Base-by-base conservation (phyloP, 2,329 filamentous ascomycete genomes). In the Pseudocercospora pini-densiflorae region DNA sequence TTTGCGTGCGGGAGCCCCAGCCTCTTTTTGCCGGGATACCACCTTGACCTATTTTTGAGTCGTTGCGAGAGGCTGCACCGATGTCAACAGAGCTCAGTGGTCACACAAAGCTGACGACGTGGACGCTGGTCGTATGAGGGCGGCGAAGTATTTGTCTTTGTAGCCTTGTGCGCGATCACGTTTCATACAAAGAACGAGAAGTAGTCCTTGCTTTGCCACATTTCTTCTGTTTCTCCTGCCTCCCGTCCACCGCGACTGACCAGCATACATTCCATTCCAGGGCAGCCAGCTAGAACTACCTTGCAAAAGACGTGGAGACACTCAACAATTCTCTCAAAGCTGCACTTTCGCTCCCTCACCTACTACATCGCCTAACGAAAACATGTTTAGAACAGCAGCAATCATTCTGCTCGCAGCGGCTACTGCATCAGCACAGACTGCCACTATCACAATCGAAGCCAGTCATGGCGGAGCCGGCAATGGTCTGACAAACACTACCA, bases 401-500 rank as follows among this genome's bases (percentile, higher is more conserved):
- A 24, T 65, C 5, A 27, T 43, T 19, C 31, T 67, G 19, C 40
- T 64, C 16, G 54, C 64, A n/a, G 69, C 67, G 7, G 59, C 67
- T 27, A 62, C 63, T 2, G 65, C 65, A 9, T 53, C 62, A 7
- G 67, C 70, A 29, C 70, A 71, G 51, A 66, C 60, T 19, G 72
- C 72, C 36, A 65, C 53, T 21, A 64, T 75, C 59, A 69, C 67
- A 31, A 63, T 75, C 55, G 65, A 71, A 59, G 65, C 72, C 29
- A 68, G 60, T 8, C 70, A 73, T 55, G 69, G 71, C 57, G 73
- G 73, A 40, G 73, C 73, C 27, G 72, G 72, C 51, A 64, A 55
- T 19, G 69, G 62, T 57, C 64, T 74, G 23, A 72, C 70, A 33
- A 75, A 75, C 64, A 70, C 67, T 5, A 73, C 74, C 21, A 66